phyloP scores from a whole-genome alignment of 192 early-diverging fungal species.

The Dispira simplex region DNA sequence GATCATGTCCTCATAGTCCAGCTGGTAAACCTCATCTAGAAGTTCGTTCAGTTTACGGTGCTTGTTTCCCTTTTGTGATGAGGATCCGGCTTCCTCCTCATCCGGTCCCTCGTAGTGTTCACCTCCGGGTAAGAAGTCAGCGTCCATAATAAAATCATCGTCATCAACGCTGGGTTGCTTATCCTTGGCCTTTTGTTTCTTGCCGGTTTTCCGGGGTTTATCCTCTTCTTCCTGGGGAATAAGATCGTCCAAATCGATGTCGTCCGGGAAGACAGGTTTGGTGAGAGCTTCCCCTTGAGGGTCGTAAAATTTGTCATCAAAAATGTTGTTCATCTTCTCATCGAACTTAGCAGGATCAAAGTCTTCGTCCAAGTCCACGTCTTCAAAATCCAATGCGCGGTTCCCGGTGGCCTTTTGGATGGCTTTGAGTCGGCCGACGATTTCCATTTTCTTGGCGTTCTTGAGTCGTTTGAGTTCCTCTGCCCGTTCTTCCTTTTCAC shows the following conservation, averaged over 20 bases:
- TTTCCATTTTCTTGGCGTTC: constrained; percentile 82
- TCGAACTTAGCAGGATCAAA: constrained; percentile 84
- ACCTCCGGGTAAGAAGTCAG: constrained; percentile 69
- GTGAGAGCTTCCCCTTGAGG: neutral
- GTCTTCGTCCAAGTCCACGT: constrained; percentile 77
- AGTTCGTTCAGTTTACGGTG: constrained; percentile 23
- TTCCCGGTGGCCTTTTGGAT: constrained; percentile 80
- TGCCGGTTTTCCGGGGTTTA: constrained; percentile 19
- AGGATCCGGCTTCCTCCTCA: constrained; percentile 11
- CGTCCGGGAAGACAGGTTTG: neutral
- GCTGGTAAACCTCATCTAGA: constrained; percentile 81
- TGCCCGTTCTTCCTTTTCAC: constrained; percentile 46
- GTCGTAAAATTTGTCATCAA: constrained; percentile 17
- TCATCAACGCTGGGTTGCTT: constrained; percentile 23
- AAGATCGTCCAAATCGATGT: too few relatives aligned
- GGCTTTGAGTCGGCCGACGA: constrained; percentile 60
- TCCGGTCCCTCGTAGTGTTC: constrained; percentile 28
- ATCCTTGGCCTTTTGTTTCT: constrained; percentile 15
- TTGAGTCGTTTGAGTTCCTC: constrained; percentile 86
- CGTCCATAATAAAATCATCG: constrained; percentile 81
- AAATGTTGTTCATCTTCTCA: constrained; percentile 63
- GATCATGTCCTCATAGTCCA: constrained; percentile 83
- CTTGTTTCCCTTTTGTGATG: too few relatives aligned
- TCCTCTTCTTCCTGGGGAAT: constrained; percentile 14
- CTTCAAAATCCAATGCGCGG: constrained; percentile 47